These are phyloP conservation scores for Rhexocercosporidium sp. DNA, from an alignment of 2,329 filamentous ascomycete species.

Conservation along the genomic window DNA sequence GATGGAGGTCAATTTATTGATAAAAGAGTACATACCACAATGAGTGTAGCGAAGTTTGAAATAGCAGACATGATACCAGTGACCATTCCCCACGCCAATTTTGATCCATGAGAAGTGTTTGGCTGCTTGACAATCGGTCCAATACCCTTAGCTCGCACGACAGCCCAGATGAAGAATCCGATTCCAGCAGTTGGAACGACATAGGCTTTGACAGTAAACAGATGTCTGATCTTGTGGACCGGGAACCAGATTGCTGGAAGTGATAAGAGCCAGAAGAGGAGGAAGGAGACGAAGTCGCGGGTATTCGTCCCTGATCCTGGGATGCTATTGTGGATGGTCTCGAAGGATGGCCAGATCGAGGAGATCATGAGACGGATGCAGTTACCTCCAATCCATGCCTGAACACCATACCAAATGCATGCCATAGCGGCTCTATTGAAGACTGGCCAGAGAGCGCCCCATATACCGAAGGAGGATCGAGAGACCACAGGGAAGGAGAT, in stretches of 20 bases:
- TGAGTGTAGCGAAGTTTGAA: constrained; percentile 88
- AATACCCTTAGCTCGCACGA: constrained; percentile 80
- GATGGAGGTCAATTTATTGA: constrained; percentile 44
- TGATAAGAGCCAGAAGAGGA: constrained; percentile 83
- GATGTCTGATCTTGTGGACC: constrained; percentile 84
- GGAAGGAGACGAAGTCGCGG: constrained; percentile 78
- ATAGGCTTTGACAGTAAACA: constrained; percentile 89
- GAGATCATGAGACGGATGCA: constrained; percentile 91
- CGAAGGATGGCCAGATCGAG: constrained; percentile 72
- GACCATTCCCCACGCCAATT: constrained; percentile 81
- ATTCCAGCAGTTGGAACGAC: constrained; percentile 84
- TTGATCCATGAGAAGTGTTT: constrained; percentile 65
- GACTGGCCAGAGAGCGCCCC: constrained; percentile 87
- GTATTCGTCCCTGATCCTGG: constrained; percentile 74
- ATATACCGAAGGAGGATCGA: constrained; percentile 83
- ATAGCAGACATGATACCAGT: constrained; percentile 88
- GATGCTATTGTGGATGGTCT: constrained; percentile 68
- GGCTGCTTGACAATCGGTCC: constrained; percentile 81
- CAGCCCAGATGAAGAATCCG: constrained; percentile 85
- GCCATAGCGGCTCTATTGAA: constrained; percentile 84
- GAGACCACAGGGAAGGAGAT: constrained; percentile 85
- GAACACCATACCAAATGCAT: constrained; percentile 87
- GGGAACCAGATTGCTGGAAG: constrained; percentile 89
- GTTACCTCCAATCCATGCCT: constrained; percentile 81
- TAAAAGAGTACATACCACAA: constrained; percentile 55